Conservation (phyloP, 129 eudicot genomes). For the Glebionis coronaria region DNA sequence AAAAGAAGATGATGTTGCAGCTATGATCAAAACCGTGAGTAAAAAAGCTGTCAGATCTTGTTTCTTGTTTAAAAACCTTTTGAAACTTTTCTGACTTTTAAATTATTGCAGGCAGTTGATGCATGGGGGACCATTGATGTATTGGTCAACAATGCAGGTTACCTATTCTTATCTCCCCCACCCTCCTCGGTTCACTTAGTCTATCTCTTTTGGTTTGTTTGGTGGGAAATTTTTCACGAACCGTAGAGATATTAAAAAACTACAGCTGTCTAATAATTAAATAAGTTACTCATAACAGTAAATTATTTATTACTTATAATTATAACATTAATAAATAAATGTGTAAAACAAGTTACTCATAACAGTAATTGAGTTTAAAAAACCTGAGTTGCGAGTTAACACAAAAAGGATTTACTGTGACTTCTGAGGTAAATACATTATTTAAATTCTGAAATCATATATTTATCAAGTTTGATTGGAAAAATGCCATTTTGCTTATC, state of each 20-base stretch:
- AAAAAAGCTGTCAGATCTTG: constrained; percentile 18
- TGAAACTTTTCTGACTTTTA: constrained; percentile 13
- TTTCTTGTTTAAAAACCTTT: not conserved
- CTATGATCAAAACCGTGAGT: constrained; percentile 96
- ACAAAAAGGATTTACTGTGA: not conserved
- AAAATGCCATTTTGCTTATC: constrained; percentile 5
- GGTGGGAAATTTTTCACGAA: constrained; percentile 1
- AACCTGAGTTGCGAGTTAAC: not conserved
- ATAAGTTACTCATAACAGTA: constrained; percentile 14
- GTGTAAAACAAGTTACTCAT: not conserved
- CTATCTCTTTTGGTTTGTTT: not conserved
- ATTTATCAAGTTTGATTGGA: not conserved
- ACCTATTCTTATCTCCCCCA: not conserved
- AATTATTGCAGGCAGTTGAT: constrained; percentile 75
- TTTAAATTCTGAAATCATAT: constrained; percentile 1
- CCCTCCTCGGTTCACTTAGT: not conserved
- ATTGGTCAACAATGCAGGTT: constrained; percentile 95
- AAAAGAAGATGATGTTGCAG: constrained; percentile 86
- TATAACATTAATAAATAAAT: too few species aligned
- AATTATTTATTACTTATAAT: too few species aligned
- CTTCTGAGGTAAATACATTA: not conserved
- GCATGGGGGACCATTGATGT: constrained; percentile 97
- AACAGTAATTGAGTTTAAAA: constrained; percentile 13
- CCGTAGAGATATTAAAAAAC: not conserved
- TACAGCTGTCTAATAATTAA: not conserved